Base-by-base conservation (phyloP, 495 filamentous ascomycete genomes). In the Podospora sp. region DNA sequence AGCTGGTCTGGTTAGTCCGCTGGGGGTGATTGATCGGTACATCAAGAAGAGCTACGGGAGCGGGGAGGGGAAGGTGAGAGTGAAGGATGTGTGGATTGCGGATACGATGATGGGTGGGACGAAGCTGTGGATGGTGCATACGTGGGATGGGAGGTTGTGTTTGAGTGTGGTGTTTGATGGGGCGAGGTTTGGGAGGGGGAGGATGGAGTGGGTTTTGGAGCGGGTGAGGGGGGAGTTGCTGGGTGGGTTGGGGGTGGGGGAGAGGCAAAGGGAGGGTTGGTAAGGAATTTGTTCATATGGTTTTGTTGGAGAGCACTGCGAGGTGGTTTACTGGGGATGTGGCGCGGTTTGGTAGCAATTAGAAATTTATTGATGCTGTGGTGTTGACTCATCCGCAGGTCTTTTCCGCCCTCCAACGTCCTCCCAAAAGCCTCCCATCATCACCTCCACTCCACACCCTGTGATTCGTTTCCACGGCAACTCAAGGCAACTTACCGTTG, bases 31-130 rank as follows among this genome's bases (percentile, higher is more conserved):
- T 12, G 58, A 60, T 36, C 18, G 35, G 6, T 60, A 20, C 35
- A n/a, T 60, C 18, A 29, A 21, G 18, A 26, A 33, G 20, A 26
- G 16, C 7, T 60, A 60, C 33, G 29, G 58, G 7, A 29, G 35
- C 18, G 29, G 7, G 20, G 29, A 60, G 20, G 8, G 3, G 29
- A 3, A 33, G 8, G 29, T 33, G 4, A 33, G 8, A 4, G 16
- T 60, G 29, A 6, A 33, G 26, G 58, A 60, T 0, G 58, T 60
- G 27, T 60, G 29, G 58, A 46, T 60, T 40, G 58, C 27, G 26
- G 29, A 60, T 29, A 40, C 33, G 7, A 60, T 60, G 29, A 60
- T 60, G 29, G 29, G 58, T 11, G 58, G 25, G 6, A 60, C 58
- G 14, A 60, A 40, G 27, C 21, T 60, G 6, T 60, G 58, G 58